These are phyloP conservation scores for Fusarium transvaalense DNA, from an alignment of 2,329 filamentous ascomycete genomes.

Conservation along the genomic window DNA sequence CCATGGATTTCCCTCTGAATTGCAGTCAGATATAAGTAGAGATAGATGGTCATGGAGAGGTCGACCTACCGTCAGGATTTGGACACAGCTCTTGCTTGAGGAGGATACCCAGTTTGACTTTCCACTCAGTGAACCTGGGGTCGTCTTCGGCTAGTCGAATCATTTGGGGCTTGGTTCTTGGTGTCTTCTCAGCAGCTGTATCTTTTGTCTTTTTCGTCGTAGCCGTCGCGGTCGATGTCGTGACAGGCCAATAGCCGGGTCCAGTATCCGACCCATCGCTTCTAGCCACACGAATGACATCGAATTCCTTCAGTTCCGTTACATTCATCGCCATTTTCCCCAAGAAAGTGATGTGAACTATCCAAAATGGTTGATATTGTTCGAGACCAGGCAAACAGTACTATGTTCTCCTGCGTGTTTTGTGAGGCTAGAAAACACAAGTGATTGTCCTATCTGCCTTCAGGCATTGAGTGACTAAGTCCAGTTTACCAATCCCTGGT, in stretches of 20 bases:
- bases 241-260: constrained; percentile 59
- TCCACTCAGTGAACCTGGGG: constrained; percentile 60
- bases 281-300: constrained; percentile 58
- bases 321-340: constrained; percentile 35
- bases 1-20: constrained; percentile 59
- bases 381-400: neutral
- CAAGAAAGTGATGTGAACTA: neutral
- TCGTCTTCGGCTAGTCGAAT: constrained; percentile 58
- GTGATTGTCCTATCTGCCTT: neutral
- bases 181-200: constrained; percentile 51
- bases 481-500: neutral
- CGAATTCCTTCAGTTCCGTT: constrained; percentile 56
- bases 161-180: constrained; percentile 59
- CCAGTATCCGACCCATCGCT: constrained; percentile 62
- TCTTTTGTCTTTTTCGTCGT: constrained; percentile 57
- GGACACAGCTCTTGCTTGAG: constrained; percentile 61
- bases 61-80: constrained; percentile 54
- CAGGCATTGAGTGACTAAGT: neutral
- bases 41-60: neutral
- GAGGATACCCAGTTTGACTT: constrained; percentile 60
- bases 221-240: constrained; percentile 44
- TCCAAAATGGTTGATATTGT: neutral
- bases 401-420: neutral
- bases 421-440: constrained; percentile 3
- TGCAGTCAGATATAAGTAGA: constrained; percentile 28